Evolutionary conservation across 2,329 filamentous ascomycete genomes (phyloP).

Genomic region (Exophiala sp.): DNA sequence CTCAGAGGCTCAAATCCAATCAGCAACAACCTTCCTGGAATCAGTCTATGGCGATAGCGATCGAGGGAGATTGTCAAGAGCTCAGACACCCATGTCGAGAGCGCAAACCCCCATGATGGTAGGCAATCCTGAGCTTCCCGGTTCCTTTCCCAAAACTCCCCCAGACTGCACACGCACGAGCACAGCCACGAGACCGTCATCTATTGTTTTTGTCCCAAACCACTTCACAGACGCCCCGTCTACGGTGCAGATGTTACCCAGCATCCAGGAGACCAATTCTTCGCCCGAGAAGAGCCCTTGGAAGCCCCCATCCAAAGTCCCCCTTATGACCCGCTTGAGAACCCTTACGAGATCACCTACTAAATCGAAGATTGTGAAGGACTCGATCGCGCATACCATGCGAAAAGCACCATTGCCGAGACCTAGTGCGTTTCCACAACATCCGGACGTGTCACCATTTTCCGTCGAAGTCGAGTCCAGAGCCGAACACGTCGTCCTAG

Average conservation of each 20-base stretch:
- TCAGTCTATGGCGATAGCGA: conserved; percentile 65
- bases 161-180: not conserved
- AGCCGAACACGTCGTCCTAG: conserved; percentile 78
- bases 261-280: conserved; percentile 1
- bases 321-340: conserved; percentile 29
- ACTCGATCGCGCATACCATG: conserved; percentile 50
- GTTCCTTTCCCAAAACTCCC: conserved; percentile 18
- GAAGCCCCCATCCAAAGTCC: conserved; percentile 32
- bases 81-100: conserved; percentile 62
- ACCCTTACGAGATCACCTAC: conserved; percentile 29
- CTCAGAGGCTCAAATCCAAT: conserved; percentile 74
- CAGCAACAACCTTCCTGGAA: conserved; percentile 75
- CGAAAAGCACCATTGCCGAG: conserved; percentile 62
- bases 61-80: conserved; percentile 61
- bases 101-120: conserved; percentile 44
- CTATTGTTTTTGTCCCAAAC: conserved; percentile 3
- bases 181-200: not conserved
- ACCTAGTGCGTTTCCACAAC: conserved; percentile 67
- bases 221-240: conserved; percentile 8
- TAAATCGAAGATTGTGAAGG: conserved; percentile 46
- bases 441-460: conserved; percentile 71
- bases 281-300: conserved; percentile 18
- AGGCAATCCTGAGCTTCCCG: conserved; percentile 37
- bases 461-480: conserved; percentile 63
- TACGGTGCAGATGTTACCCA: conserved; percentile 3